Evolutionary conservation across 331 rosid genomes (phyloP).

Genomic region (Cucumis variabilis): DNA sequence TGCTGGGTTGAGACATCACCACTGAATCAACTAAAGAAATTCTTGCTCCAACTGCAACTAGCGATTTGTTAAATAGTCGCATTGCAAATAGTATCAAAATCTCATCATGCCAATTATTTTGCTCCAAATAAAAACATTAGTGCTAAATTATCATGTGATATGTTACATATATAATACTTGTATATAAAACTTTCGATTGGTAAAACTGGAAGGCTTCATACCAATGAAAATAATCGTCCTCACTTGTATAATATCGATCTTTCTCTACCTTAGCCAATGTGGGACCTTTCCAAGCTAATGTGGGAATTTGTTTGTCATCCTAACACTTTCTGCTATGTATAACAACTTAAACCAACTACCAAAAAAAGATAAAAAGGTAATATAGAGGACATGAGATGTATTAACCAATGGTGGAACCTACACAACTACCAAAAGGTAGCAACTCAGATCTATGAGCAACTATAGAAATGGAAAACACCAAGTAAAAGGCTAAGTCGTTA

Average conservation of each 20-base stretch:
- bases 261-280: too few relatives aligned
- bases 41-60: slow-evolving; percentile 95
- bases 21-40: slow-evolving; percentile 84
- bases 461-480: neutral
- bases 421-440: neutral
- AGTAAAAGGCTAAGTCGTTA: neutral
- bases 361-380: neutral
- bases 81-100: too few relatives aligned
- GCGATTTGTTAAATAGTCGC: slow-evolving; percentile 90
- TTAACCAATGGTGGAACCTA: neutral
- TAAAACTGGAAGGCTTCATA: too few relatives aligned
- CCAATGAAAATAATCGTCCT: too few relatives aligned
- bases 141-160: too few relatives aligned
- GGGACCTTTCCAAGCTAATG: too few relatives aligned
- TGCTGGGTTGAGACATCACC: slow-evolving; percentile 80
- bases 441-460: neutral
- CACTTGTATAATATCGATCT: too few relatives aligned
- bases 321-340: neutral
- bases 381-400: neutral
- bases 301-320: too few relatives aligned
- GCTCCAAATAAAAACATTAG: too few relatives aligned
- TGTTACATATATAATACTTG: too few relatives aligned
- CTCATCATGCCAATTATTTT: too few relatives aligned
- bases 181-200: too few relatives aligned
- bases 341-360: neutral